phyloP scores from a whole-genome alignment of 306 rosid species.

The Cicer bijugum region DNA sequence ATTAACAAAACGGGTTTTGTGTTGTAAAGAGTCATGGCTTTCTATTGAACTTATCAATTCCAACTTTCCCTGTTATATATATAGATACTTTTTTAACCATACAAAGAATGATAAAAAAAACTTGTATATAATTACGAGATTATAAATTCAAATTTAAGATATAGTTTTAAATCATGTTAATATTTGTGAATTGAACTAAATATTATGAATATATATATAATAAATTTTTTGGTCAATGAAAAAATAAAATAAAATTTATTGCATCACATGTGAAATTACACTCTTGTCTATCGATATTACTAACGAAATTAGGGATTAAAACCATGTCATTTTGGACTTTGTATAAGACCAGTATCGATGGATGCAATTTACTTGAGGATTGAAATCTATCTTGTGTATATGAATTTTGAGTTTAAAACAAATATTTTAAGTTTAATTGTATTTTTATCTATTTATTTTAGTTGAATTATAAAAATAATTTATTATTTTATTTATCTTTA shows the following conservation, averaged over 20 bases:
- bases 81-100: neutral
- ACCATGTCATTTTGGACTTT: conserved; percentile 24
- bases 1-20: conserved; percentile 30
- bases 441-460: too few relatives aligned
- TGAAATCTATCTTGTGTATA: neutral
- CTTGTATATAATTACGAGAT: too few relatives aligned
- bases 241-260: neutral
- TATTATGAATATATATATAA: too few relatives aligned
- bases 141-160: too few relatives aligned
- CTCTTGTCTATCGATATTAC: neutral
- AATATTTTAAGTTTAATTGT: too few relatives aligned
- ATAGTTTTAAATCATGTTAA: too few relatives aligned
- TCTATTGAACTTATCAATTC: neutral
- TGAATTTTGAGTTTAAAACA: too few relatives aligned
- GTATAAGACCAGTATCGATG: neutral
- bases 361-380: neutral
- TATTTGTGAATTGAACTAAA: too few relatives aligned
- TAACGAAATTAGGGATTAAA: neutral
- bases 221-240: neutral
- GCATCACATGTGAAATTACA: neutral
- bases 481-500: too few relatives aligned
- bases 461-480: too few relatives aligned
- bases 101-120: too few relatives aligned
- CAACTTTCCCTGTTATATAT: neutral
- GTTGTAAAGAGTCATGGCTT: conserved; percentile 24